Evolutionary conservation across 192 early-diverging fungal species (phyloP).

Genomic region (Phycomyces blakesleeanus): DNA sequence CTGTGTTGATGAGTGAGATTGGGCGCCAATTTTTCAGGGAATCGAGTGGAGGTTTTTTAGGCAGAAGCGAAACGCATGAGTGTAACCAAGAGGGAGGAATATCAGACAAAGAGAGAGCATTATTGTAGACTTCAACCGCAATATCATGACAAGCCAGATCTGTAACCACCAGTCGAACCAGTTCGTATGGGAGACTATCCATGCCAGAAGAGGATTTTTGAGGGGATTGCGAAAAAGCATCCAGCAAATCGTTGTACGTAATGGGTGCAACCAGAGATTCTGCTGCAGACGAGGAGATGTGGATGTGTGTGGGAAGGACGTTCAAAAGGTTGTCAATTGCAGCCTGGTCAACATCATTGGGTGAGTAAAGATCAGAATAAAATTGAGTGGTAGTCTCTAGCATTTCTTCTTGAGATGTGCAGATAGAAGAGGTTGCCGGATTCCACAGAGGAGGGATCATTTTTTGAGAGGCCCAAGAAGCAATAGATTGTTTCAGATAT

Average conservation of each 20-base stretch:
- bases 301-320: too few species aligned
- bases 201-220: conserved; percentile 4
- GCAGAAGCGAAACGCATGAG: conserved; percentile 14
- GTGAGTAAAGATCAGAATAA: neutral
- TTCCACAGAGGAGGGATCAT: neutral
- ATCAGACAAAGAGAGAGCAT: conserved; percentile 3
- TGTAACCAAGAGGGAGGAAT: conserved; percentile 9
- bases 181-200: conserved; percentile 29
- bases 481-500: neutral
- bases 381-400: neutral
- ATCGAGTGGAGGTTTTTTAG: conserved; percentile 11
- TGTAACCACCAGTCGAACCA: neutral
- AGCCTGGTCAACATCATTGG: conserved; percentile 3
- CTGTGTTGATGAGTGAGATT: conserved; percentile 9
- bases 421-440: neutral
- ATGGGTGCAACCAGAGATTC: neutral
- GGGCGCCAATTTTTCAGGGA: conserved; percentile 19
- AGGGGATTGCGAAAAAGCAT: neutral
- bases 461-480: neutral
- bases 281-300: neutral
- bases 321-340: neutral
- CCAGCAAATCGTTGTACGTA: neutral
- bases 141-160: neutral
- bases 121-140: neutral
- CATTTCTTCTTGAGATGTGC: neutral